Evolutionary conservation across 2,329 filamentous ascomycete species (phyloP), one percentile per base, ranked within the genome.

Genomic region (Alternaria atra): DNA sequence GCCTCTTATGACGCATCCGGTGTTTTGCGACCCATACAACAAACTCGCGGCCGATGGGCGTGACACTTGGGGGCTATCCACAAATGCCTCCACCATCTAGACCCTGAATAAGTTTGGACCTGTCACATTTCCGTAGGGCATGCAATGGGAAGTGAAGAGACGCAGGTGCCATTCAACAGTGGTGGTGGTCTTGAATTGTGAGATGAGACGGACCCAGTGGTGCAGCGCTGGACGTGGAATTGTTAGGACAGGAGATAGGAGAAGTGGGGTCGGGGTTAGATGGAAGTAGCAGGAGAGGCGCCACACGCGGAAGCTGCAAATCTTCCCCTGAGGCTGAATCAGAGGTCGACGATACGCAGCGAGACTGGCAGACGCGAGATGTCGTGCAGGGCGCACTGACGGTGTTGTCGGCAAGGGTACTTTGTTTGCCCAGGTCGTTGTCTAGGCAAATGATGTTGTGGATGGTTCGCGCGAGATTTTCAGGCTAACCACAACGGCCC

Each of bases 401-500:
- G 48, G 43, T 63, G 60, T 63, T 60, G 60, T 60, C 52, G 56
- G 37, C 57, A 63, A 52, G 60, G 60, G 48, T 60, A 20, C 43
- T 43, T 60, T 52, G 57, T 53, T 63, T 63, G 60, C 46, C 46
- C 20, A 50, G 32, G 46, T 27, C 30, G 57, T 63, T 63, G 60
- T 35, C 57, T 50, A 53, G 60, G 60, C 57, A 52, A 52, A 44
- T 60, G 52, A 51, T 62, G 46, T 50, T 50, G 46, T 62, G 57
- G 44, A 50, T 63, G 48, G 60, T 61, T 63, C 60, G 60, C 60
- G 60, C 57, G 60, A 53, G 30, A 39, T 52, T 29, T 42, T 17
- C 35, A 40, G 30, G 52, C 60, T 53, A 60, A 10, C 20, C 35
- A 30, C 29, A 12, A 20, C 17, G 5, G 43, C 48, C 10, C 43